Conservation (phyloP, 805 yeast genomes). For the Ogataea naganishii region DNA sequence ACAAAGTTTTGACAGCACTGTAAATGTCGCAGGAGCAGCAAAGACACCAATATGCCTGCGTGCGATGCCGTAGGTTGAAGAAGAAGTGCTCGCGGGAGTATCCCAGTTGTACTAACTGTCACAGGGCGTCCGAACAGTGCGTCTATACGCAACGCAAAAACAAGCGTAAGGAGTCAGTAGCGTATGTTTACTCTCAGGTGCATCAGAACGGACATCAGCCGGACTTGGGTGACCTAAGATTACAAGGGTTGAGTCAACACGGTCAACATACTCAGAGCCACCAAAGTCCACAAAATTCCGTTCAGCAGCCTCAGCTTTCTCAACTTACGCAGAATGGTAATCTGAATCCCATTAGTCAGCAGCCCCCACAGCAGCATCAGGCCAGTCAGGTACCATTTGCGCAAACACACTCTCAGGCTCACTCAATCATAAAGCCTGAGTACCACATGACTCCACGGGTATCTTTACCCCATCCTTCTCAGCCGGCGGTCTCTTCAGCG, state of each 20-base stretch:
- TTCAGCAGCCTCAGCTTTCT: neutral
- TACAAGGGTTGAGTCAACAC: neutral
- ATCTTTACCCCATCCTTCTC: neutral
- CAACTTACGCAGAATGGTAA: neutral
- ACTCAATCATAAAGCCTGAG: slow-evolving; percentile 1
- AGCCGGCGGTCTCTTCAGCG: neutral
- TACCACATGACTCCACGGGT: neutral
- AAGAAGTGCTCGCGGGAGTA: slow-evolving; percentile 38
- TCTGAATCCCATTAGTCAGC: no score
- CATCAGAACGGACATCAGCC: slow-evolving; percentile 15
- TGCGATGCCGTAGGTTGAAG: slow-evolving; percentile 38
- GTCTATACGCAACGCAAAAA: slow-evolving; percentile 31
- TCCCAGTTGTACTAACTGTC: slow-evolving; percentile 37
- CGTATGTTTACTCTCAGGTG: slow-evolving; percentile 12
- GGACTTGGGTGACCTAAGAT: slow-evolving; percentile 4
- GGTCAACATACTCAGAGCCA: neutral
- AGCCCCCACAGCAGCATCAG: no score
- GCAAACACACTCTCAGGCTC: no score
- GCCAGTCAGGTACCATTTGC: no score
- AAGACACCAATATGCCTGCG: slow-evolving; percentile 27
- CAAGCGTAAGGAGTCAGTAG: no score
- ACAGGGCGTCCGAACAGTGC: slow-evolving; percentile 28
- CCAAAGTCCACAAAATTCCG: neutral
- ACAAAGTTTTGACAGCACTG: neutral
- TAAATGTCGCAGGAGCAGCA: neutral